These are phyloP conservation scores for Podaxis sp. DNA, from an alignment of 768 basidiomycete genomes.

Conservation along the genomic window DNA sequence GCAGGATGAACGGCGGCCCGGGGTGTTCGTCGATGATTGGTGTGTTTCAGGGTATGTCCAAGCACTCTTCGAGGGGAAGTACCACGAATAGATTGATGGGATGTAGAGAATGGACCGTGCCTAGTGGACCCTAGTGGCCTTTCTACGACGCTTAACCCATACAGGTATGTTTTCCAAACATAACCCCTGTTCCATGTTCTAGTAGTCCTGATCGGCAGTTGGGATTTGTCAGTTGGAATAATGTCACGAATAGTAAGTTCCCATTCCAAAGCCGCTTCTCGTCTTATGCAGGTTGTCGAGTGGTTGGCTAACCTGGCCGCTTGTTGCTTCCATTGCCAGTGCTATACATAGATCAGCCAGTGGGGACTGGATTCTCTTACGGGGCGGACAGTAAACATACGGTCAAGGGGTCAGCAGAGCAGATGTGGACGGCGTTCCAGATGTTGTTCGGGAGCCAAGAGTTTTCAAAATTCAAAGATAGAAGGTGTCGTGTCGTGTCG, in stretches of 20 bases:
- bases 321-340: not conserved
- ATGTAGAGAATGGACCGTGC: conserved; percentile 11
- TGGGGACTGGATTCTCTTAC: conserved; percentile 13
- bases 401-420: conserved; percentile 6
- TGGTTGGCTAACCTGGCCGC: not conserved
- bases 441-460: conserved; percentile 4
- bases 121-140: conserved; percentile 1
- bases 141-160: conserved; percentile 5
- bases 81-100: not conserved
- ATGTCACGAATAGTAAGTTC: conserved; percentile 9
- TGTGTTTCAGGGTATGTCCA: conserved; percentile 52
- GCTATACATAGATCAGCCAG: conserved; percentile 10
- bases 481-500: not conserved
- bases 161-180: not conserved
- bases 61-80: not conserved
- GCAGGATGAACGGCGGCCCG: conserved; percentile 31
- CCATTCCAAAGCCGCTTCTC: not conserved
- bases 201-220: not conserved
- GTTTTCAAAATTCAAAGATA: conserved; percentile 1
- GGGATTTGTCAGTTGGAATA: conserved; percentile 4
- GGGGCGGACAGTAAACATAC: not conserved
- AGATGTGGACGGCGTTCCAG: conserved; percentile 7
- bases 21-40: conserved; percentile 61
- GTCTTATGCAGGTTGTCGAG: not conserved
- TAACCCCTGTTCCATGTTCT: not conserved